Conservation (phyloP, 495 filamentous ascomycete species). For the Glarea lozoyensis region DNA sequence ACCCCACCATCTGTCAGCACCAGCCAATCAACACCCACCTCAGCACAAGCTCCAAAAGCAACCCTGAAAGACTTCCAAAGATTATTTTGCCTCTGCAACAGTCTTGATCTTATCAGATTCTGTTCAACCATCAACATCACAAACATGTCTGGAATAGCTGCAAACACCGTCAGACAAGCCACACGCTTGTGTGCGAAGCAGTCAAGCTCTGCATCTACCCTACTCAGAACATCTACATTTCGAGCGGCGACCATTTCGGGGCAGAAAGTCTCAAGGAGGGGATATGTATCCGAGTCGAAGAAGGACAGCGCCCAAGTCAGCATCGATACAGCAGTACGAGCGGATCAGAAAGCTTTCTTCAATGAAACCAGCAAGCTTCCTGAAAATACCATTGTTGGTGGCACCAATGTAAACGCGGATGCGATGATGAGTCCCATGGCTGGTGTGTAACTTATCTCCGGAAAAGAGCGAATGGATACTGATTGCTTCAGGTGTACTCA, state of each 20-base stretch:
- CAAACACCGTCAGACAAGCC: conserved; percentile 67
- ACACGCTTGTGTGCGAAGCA: conserved; percentile 58
- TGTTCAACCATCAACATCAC: conserved; percentile 19
- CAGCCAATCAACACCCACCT: no score
- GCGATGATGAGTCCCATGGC: conserved; percentile 72
- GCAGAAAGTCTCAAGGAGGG: conserved; percentile 33
- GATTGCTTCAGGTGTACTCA: conserved; percentile 53
- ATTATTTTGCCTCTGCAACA: conserved; percentile 10
- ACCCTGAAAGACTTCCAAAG: no score
- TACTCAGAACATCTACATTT: conserved; percentile 34
- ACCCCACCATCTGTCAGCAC: no score
- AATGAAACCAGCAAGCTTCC: conserved; percentile 58
- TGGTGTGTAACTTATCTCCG: conserved; percentile 31
- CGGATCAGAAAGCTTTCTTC: conserved; percentile 74
- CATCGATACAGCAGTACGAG: conserved; percentile 69
- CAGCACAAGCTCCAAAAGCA: no score
- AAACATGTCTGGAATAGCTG: conserved; percentile 64
- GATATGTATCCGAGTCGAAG: conserved; percentile 81
- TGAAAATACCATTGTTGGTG: conserved; percentile 51
- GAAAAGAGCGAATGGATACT: conserved; percentile 9
- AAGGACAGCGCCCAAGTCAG: conserved; percentile 72
- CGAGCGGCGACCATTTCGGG: conserved; percentile 28
- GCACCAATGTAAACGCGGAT: conserved; percentile 50
- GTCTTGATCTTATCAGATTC: conserved; percentile 15
- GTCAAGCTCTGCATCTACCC: conserved; percentile 33